These are phyloP conservation scores for Chaetoceros tenuissimus DNA, from an alignment of 108 stramenopile species.

Conservation along the genomic window DNA sequence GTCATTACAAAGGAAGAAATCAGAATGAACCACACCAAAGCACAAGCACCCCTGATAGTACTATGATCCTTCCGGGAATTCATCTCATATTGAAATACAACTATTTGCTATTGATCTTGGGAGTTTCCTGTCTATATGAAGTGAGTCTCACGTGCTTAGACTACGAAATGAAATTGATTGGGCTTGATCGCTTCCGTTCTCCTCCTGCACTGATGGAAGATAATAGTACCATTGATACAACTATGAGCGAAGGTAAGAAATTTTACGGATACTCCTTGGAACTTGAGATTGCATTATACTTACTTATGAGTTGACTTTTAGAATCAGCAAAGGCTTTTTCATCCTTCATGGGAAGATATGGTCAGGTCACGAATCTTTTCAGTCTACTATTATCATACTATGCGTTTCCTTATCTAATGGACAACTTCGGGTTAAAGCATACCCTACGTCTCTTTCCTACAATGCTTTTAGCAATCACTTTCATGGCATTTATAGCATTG, in stretches of 20 bases:
- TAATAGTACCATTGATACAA: background rate
- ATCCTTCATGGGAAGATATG: slow-evolving; percentile 87
- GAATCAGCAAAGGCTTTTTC: slow-evolving; percentile 44
- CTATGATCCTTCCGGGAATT: slow-evolving; percentile 53
- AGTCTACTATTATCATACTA: slow-evolving; percentile 72
- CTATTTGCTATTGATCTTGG: slow-evolving; percentile 86
- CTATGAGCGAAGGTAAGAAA: background rate
- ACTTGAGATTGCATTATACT: background rate
- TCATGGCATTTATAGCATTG: slow-evolving; percentile 63
- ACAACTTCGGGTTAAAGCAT: slow-evolving; percentile 52
- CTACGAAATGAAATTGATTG: slow-evolving; percentile 94
- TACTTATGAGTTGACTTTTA: background rate
- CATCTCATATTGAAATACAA: slow-evolving; percentile 73
- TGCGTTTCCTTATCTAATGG: slow-evolving; percentile 74
- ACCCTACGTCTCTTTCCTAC: slow-evolving; percentile 85
- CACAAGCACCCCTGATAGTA: slow-evolving; percentile 19
- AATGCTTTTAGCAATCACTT: slow-evolving; percentile 52
- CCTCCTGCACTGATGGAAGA: background rate
- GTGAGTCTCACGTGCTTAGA: slow-evolving; percentile 90
- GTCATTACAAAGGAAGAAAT: background rate
- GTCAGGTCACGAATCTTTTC: slow-evolving; percentile 79
- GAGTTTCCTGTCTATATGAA: slow-evolving; percentile 92
- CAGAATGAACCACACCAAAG: slow-evolving; percentile 22
- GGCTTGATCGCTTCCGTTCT: slow-evolving; percentile 44
- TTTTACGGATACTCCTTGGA: background rate